Conservation (phyloP, 768 basidiomycete species). For the Boletus rubescentipes region DNA sequence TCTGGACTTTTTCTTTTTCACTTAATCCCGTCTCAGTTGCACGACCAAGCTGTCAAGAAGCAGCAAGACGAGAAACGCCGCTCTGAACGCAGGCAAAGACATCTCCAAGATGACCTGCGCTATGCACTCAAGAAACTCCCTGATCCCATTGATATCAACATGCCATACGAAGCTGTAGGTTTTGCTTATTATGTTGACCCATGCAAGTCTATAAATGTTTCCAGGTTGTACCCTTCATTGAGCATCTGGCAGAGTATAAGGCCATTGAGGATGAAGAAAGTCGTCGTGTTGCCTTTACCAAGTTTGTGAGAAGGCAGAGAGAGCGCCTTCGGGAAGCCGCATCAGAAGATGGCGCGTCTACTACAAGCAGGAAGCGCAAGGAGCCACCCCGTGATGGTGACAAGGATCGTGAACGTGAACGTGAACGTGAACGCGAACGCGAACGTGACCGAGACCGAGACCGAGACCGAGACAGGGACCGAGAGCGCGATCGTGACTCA, state of each 20-base stretch:
- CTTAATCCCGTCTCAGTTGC: slow-evolving; percentile 51
- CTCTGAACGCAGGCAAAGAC: slow-evolving; percentile 78
- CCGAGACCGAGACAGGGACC: slow-evolving; percentile 28
- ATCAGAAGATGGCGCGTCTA: slow-evolving; percentile 81
- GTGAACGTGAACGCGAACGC: slow-evolving; percentile 33
- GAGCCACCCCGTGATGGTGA: slow-evolving; percentile 60
- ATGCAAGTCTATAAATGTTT: background rate
- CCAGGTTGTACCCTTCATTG: slow-evolving; percentile 72
- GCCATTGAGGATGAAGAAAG: slow-evolving; percentile 88
- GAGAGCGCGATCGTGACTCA: slow-evolving; percentile 27
- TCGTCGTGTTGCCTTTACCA: slow-evolving; percentile 76
- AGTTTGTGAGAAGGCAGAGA: slow-evolving; percentile 91
- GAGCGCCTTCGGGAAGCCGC: slow-evolving; percentile 75
- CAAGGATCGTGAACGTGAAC: slow-evolving; percentile 45
- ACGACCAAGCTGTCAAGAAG: slow-evolving; percentile 65
- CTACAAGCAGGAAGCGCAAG: slow-evolving; percentile 77
- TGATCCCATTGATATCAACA: slow-evolving; percentile 72
- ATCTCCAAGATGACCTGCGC: slow-evolving; percentile 92
- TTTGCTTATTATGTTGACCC: background rate
- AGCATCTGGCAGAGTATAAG: slow-evolving; percentile 82
- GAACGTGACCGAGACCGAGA: slow-evolving; percentile 21
- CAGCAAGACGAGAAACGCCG: slow-evolving; percentile 87
- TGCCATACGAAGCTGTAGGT: slow-evolving; percentile 79
- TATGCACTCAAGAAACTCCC: slow-evolving; percentile 91
- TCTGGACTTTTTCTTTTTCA: background rate